Conservation (phyloP, 495 filamentous ascomycete genomes). For the Podospora anserina region DNA sequence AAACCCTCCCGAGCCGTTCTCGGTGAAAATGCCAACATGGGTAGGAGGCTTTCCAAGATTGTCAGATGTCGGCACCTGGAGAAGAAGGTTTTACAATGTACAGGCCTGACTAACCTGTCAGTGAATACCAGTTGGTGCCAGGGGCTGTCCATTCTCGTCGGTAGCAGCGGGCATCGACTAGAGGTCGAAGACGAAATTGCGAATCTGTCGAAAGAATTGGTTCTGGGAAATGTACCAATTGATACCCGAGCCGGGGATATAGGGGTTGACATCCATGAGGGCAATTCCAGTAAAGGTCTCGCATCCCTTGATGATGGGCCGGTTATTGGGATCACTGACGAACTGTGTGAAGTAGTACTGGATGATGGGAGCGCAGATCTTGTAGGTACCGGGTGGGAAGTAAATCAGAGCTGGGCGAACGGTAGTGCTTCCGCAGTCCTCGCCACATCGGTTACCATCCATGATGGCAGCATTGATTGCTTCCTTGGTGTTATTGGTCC, state of each 20-base stretch:
- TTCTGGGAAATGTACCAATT: conserved; percentile 67
- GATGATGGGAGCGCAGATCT: conserved; percentile 58
- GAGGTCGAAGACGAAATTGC: conserved; percentile 85
- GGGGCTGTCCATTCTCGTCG: conserved; percentile 38
- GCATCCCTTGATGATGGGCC: conserved; percentile 64
- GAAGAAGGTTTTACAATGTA: conserved; percentile 69
- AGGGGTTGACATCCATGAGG: conserved; percentile 37
- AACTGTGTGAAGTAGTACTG: conserved; percentile 73
- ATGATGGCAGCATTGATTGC: conserved; percentile 77
- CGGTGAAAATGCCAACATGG: conserved; percentile 77
- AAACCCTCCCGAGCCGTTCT: conserved; percentile 80
- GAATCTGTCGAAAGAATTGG: conserved; percentile 92
- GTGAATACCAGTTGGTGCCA: conserved; percentile 64
- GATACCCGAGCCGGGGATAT: conserved; percentile 54
- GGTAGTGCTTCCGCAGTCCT: conserved; percentile 70
- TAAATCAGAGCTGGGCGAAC: conserved; percentile 65
- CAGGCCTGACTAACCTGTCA: conserved; percentile 94
- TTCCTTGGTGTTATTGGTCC: conserved; percentile 59
- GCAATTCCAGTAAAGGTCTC: conserved; percentile 63
- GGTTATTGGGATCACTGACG: conserved; percentile 61
- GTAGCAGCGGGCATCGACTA: conserved; percentile 50
- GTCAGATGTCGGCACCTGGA: conserved; percentile 1
- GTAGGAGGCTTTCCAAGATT: background rate
- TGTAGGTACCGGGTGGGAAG: conserved; percentile 71
- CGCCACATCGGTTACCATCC: conserved; percentile 67